These are phyloP conservation scores for Clarkia xantiana DNA, from an alignment of 345 rosid species.

Conservation along the genomic window DNA sequence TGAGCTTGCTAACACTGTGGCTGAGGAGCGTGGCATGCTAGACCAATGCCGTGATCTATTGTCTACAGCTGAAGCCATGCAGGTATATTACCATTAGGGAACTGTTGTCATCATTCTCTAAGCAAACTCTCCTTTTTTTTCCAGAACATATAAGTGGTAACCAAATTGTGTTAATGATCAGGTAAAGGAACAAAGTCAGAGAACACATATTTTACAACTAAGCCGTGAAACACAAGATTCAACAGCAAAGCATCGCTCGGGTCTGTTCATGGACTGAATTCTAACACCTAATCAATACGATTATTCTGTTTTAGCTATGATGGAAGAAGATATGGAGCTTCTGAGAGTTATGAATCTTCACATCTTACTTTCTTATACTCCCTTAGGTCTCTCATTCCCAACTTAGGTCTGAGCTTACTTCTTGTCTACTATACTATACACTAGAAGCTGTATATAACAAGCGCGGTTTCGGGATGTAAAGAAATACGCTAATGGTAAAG, in stretches of 20 bases:
- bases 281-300: background rate
- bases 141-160: background rate
- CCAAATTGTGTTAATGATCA: constrained; percentile 11
- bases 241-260: background rate
- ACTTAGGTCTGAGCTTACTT: no score
- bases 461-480: no score
- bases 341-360: no score
- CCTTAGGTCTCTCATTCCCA: no score
- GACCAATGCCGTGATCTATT: constrained; percentile 40
- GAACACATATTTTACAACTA: constrained; percentile 44
- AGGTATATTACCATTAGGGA: constrained; percentile 24
- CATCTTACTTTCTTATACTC: no score
- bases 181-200: constrained; percentile 59
- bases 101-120: no score
- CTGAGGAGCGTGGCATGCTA: constrained; percentile 45
- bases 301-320: no score
- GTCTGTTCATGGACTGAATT: background rate
- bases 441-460: no score
- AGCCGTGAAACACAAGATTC: constrained; percentile 13
- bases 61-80: constrained; percentile 40
- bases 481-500: no score
- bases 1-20: constrained; percentile 37
- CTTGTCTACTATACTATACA: no score
- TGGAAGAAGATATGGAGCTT: no score
- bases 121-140: background rate